These are phyloP conservation scores for Phaeosphaeriaceae sp. DNA, from an alignment of 2,329 filamentous ascomycete genomes.

Conservation along the genomic window DNA sequence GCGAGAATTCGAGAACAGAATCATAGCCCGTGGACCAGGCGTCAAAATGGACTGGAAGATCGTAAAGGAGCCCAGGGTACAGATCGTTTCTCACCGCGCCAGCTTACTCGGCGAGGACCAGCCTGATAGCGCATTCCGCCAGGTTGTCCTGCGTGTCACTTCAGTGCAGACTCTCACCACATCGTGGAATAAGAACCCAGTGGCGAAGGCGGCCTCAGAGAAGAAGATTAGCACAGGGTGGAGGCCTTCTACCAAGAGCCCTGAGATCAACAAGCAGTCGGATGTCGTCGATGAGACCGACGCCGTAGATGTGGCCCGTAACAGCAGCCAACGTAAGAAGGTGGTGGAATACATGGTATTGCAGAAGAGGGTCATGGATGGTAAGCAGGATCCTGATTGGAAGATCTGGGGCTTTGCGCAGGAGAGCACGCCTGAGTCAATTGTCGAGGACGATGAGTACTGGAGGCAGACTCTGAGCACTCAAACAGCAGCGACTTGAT, in stretches of 20 bases:
- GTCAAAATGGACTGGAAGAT: slow-evolving; percentile 57
- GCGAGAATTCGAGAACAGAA: slow-evolving; percentile 59
- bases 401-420: slow-evolving; percentile 69
- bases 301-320: background rate
- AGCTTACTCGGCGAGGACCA: slow-evolving; percentile 49
- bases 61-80: slow-evolving; percentile 46
- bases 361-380: slow-evolving; percentile 57
- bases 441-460: slow-evolving; percentile 31
- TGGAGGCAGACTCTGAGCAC: slow-evolving; percentile 25
- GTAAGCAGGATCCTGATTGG: slow-evolving; percentile 61
- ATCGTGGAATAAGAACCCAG: background rate
- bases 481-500: slow-evolving; percentile 14
- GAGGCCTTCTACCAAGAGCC: background rate
- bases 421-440: slow-evolving; percentile 51
- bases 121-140: slow-evolving; percentile 31
- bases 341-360: slow-evolving; percentile 72
- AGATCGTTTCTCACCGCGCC: slow-evolving; percentile 64
- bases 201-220: background rate
- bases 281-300: background rate
- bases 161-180: slow-evolving; percentile 27
- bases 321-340: slow-evolving; percentile 6
- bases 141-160: slow-evolving; percentile 34
- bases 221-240: background rate
- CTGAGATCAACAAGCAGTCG: background rate
- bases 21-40: slow-evolving; percentile 57